Conservation (phyloP, 2,329 filamentous ascomycete genomes). For the Penicillium sp. region DNA sequence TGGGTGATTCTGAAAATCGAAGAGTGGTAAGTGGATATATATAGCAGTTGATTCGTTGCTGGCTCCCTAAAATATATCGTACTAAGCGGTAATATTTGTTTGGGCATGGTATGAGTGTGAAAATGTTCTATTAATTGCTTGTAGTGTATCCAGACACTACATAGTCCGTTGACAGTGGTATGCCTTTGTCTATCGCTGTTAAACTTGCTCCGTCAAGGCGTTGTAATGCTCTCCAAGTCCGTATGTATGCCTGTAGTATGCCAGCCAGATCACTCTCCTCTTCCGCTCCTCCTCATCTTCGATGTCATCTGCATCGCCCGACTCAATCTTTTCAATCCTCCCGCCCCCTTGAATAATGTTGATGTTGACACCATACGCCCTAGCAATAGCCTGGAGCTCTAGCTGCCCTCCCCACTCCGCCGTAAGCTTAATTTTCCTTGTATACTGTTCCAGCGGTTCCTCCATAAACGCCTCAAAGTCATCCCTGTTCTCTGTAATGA, state of each 20-base stretch:
- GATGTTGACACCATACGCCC: conserved; percentile 78
- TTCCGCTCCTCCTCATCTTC: conserved; percentile 47
- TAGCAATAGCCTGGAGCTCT: conserved; percentile 83
- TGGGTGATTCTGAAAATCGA: not conserved
- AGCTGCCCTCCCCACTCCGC: conserved; percentile 96
- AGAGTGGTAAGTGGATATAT: too few species aligned
- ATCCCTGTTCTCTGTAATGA: conserved; percentile 73
- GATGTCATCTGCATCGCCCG: conserved; percentile 47
- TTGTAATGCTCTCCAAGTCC: conserved; percentile 98
- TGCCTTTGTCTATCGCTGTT: conserved; percentile 16
- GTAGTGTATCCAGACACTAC: conserved; percentile 3
- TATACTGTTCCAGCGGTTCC: conserved; percentile 75
- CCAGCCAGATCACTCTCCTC: conserved; percentile 77
- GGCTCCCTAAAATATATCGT: not conserved
- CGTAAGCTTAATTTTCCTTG: conserved; percentile 78
- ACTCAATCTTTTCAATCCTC: conserved; percentile 74
- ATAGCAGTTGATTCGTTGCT: too few species aligned
- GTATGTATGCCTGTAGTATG: conserved; percentile 93
- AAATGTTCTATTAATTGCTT: not conserved
- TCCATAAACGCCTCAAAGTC: conserved; percentile 89
- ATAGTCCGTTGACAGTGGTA: not conserved
- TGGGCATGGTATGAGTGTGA: not conserved
- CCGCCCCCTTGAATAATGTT: conserved; percentile 84
- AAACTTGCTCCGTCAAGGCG: conserved; percentile 65
- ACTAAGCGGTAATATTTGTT: not conserved